phyloP scores from a whole-genome alignment of 805 yeast species.

The Hanseniaspora valbyensis region DNA sequence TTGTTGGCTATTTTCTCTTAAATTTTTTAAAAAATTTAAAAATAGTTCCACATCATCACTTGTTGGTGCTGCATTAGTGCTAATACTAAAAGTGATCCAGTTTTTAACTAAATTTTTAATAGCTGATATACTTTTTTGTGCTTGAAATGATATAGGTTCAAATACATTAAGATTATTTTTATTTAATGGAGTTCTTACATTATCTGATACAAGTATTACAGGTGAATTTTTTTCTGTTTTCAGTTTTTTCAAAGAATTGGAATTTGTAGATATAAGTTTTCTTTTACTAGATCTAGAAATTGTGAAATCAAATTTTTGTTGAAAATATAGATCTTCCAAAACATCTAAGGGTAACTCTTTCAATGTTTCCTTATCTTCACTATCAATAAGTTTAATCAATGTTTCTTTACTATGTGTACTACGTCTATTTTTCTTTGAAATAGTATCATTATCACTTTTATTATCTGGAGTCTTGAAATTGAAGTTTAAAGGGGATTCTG shows the following conservation, averaged over 20 bases:
- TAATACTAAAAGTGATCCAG: constrained; percentile 32
- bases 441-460: constrained; percentile 20
- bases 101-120: constrained; percentile 26
- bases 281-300: neutral
- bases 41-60: constrained; percentile 33
- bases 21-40: constrained; percentile 26
- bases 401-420: constrained; percentile 11
- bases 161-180: constrained; percentile 18
- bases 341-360: constrained; percentile 55
- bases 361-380: constrained; percentile 53
- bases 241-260: constrained; percentile 1
- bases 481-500: neutral
- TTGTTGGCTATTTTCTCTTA: constrained; percentile 17
- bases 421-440: constrained; percentile 25
- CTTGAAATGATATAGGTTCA: constrained; percentile 30
- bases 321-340: constrained; percentile 47
- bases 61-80: constrained; percentile 30
- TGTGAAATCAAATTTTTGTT: constrained; percentile 28
- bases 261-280: neutral
- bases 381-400: constrained; percentile 5
- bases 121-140: constrained; percentile 27
- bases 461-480: constrained; percentile 9
- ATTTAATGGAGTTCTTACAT: neutral
- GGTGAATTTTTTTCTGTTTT: neutral
- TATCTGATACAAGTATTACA: neutral